phyloP scores from a whole-genome alignment of 1,139 yeast species.

The Blastobotrys aristatus region DNA sequence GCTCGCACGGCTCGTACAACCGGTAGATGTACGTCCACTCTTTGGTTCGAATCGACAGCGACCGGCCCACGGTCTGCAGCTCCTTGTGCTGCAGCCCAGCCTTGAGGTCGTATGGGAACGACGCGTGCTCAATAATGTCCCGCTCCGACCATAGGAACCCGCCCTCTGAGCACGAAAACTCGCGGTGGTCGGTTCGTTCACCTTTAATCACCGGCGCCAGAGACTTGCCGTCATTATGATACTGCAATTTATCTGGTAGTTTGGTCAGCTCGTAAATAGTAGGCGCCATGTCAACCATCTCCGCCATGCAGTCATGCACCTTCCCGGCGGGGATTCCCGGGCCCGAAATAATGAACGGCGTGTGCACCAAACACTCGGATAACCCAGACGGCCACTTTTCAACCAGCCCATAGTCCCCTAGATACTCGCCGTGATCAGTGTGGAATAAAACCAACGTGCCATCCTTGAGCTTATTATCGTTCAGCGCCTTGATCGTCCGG shows the following conservation, averaged over 20 bases:
- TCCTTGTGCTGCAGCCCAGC: not conserved
- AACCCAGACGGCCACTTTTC: conserved; percentile 3
- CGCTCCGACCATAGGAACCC: not conserved
- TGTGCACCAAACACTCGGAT: not conserved
- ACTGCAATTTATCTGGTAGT: too few species aligned
- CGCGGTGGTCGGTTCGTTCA: not conserved
- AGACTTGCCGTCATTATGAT: too few species aligned
- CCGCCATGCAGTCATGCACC: too few species aligned
- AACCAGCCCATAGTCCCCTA: not conserved
- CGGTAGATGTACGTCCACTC: not conserved
- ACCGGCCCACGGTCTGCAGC: not conserved
- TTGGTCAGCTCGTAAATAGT: not conserved
- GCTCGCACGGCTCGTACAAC: not conserved
- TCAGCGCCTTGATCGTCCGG: not conserved
- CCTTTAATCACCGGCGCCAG: conserved; percentile 1
- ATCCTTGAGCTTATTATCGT: not conserved
- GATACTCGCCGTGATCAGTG: conserved; percentile 1
- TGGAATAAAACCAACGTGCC: not conserved
- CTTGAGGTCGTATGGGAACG: not conserved
- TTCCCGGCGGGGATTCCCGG: too few species aligned
- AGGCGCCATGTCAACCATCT: conserved; percentile 2
- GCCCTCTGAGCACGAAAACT: not conserved
- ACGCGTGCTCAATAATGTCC: not conserved
- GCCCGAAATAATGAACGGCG: too few species aligned
- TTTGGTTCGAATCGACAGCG: not conserved